Evolutionary conservation across 495 filamentous ascomycete genomes (phyloP), one percentile per base, ranked within the genome.

Genomic region (Tirmania nivea): DNA sequence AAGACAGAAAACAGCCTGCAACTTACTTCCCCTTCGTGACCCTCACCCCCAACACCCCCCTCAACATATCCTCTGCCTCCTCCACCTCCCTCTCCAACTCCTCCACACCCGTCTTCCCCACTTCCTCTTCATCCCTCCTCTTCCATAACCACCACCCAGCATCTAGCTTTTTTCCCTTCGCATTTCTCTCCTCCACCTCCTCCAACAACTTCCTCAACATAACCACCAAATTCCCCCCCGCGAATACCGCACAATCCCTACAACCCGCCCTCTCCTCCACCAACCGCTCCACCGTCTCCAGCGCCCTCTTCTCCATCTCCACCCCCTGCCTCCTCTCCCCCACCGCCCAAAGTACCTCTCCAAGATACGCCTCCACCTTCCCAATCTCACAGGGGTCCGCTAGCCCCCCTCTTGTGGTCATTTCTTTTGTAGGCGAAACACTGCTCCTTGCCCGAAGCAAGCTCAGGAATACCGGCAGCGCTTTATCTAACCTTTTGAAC

Each of bases 381-480:
- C 86, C 86, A 64, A 94, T 85, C 51, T 86, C 81, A 71, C 90
- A 94, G 34, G 73, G 67, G 52, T 82, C 78, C 25, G 69, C 68
- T 3, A 31, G 3, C 25, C 2, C 25, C 7, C 25, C 25, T 31
- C 25, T 1, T 31, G 25, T 31, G 0, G 25, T 31, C 0, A 73
- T 54, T 34, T 75, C 73, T 35, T 1, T 9, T 17, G 37, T 36
- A 10, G 21, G 20, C n/a, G 14, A 2, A 10, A 42, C 54, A 14
- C 35, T 36, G 10, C 75, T 71, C 21, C 85, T 75, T 8, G 84
- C 83, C 57, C 84, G 79, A 8, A 97, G 73, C 45, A 94, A 71
- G 11, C 86, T 90, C 50, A 90, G 75, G 60, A 89, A 80, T 48
- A 94, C 82, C n/a, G 87, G 82, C 2, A 97, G 72, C 11, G 89